These are phyloP conservation scores for Spiromyces aspiralis DNA, from an alignment of 371 early-diverging fungal genomes.

Conservation along the genomic window DNA sequence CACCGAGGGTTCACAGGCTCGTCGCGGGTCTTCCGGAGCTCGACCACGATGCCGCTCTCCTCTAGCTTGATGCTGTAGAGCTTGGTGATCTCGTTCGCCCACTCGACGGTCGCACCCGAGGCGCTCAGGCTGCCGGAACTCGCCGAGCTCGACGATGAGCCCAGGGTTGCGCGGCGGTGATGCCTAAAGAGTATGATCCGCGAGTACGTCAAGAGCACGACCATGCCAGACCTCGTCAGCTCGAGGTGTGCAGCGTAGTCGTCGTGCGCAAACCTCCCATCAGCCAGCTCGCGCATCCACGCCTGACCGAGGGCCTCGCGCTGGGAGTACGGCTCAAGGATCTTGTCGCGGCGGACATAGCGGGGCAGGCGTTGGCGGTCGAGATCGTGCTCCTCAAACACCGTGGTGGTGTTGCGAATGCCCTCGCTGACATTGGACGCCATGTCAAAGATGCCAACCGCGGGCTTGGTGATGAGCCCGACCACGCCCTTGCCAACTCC, in stretches of 20 bases:
- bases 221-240: constrained; percentile 50
- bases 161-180: constrained; percentile 27
- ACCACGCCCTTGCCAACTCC: constrained; percentile 94
- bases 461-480: constrained; percentile 86
- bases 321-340: constrained; percentile 50
- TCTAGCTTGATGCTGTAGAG: constrained; percentile 27
- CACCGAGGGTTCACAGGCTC: background rate
- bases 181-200: constrained; percentile 42
- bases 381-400: constrained; percentile 63
- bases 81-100: constrained; percentile 32
- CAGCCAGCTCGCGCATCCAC: constrained; percentile 72
- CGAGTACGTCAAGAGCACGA: constrained; percentile 51
- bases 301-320: constrained; percentile 80
- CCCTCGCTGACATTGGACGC: constrained; percentile 87
- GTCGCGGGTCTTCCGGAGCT: constrained; percentile 16
- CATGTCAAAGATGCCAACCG: constrained; percentile 84
- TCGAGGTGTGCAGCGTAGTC: constrained; percentile 76
- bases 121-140: constrained; percentile 21
- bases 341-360: constrained; percentile 65
- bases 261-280: constrained; percentile 68
- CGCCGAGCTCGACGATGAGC: constrained; percentile 12
- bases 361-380: constrained; percentile 79
- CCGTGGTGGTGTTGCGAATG: constrained; percentile 90
- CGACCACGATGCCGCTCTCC: constrained; percentile 21
- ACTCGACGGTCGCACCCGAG: constrained; percentile 41